Conservation (phyloP, 1,139 yeast species). For the Petasospora fabianii region DNA sequence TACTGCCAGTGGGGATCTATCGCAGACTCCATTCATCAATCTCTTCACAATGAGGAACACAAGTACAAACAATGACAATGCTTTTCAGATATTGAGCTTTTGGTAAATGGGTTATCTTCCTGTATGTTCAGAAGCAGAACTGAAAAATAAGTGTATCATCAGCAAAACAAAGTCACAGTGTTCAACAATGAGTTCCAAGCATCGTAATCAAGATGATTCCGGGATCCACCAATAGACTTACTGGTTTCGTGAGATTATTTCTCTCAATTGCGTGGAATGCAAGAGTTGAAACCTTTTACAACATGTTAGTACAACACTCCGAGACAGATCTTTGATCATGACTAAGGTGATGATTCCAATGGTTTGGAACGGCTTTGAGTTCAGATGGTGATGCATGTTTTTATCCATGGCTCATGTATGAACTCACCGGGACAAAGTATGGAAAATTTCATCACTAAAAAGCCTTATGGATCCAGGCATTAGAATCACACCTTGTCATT, state of each 20-base stretch:
- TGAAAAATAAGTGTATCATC: slow-evolving; percentile 61
- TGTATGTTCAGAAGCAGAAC: slow-evolving; percentile 89
- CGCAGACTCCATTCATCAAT: too few relatives aligned
- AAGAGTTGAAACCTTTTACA: not conserved
- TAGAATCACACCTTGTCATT: not conserved
- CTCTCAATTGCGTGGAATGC: slow-evolving; percentile 1
- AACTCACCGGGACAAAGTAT: slow-evolving; percentile 53
- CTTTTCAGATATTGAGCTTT: slow-evolving; percentile 34
- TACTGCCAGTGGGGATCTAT: too few relatives aligned
- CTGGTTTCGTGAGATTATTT: not conserved
- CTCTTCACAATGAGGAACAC: too few relatives aligned
- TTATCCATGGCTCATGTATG: slow-evolving; percentile 52
- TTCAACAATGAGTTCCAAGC: not conserved
- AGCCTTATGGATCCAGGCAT: not conserved
- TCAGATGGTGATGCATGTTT: slow-evolving; percentile 95
- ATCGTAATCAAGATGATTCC: too few relatives aligned
- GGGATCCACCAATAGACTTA: too few relatives aligned
- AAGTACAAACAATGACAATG: too few relatives aligned
- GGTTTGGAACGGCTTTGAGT: not conserved
- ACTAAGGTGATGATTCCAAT: not conserved
- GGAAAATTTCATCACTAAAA: slow-evolving; percentile 32
- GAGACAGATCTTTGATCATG: not conserved
- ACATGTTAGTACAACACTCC: slow-evolving; percentile 4
- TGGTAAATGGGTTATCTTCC: slow-evolving; percentile 63
- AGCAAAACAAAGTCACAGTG: slow-evolving; percentile 8